Evolutionary conservation across 2,329 filamentous ascomycete genomes (phyloP), one percentile per base, ranked within the genome.

Genomic region (Penicillium sp.): DNA sequence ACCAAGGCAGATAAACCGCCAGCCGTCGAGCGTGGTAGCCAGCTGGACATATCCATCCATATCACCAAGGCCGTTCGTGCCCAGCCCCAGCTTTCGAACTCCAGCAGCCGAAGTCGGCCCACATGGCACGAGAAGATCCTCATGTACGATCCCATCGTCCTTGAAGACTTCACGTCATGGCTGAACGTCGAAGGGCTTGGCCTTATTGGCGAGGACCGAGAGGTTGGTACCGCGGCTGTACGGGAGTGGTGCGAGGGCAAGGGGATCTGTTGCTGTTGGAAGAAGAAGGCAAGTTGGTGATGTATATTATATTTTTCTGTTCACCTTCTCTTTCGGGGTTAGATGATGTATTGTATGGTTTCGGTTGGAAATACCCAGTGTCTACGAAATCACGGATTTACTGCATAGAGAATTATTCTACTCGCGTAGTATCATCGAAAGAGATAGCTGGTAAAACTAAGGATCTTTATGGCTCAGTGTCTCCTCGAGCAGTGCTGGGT

Each of bases 111-210:
- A 7, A 74, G 70, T 6, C 72, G 74, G 2, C 83, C 82, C 2
- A 92, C 87, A 2, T 98, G 93, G 91, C 84, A 96, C 69, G 92
- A 98, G 77, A 96, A 93, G 79, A 97, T 99, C 51, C 82, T 98
- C 6, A 86, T 98, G 74, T 98, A 96, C 74, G 93, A 98, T 70
- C 92, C 94, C 0, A 90, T 99, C 47, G 84, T 95, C 1, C 78
- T 97, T 0, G 94, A 98, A 77, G 93, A 97, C 67, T 81, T 99
- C 15, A 86, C 93, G 0, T 79, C 81, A 0, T 98, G 93, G 91
- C 79, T 98, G 17, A 97, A 97, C 68, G 84, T 84, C 3, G 89
- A 89, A 13, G 86, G 87, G 26, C 78, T 93, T 49, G 83, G 83
- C 13, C 80, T 82, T 3, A 84, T 87, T 0, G 87, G 87, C 0